A percentile compares a stretch with the other conserved stretches of the same genome.
Conservation (phyloP, 2,329 filamentous ascomycete genomes). For the Epichloe gansuensis region DNA sequence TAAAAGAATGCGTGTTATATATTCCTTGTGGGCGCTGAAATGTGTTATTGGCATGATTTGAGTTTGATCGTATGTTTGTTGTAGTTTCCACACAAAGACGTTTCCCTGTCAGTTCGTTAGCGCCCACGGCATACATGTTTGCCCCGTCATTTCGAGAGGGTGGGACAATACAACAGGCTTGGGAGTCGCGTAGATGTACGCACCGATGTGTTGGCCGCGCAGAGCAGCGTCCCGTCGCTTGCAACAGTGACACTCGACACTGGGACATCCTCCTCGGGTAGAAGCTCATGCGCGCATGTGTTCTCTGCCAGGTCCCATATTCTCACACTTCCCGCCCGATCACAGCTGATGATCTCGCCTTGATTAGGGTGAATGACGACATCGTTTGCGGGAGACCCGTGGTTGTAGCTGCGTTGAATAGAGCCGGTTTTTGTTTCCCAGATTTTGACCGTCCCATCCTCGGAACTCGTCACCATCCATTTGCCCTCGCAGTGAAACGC, state of each 20-base stretch:
- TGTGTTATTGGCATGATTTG: slow-evolving; percentile 77
- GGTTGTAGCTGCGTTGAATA: slow-evolving; percentile 86
- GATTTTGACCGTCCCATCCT: slow-evolving; percentile 94
- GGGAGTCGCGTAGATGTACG: slow-evolving; percentile 11
- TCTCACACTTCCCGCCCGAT: slow-evolving; percentile 80
- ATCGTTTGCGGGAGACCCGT: slow-evolving; percentile 84
- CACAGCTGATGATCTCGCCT: slow-evolving; percentile 93
- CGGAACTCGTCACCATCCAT: slow-evolving; percentile 98
- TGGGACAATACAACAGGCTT: too few relatives aligned
- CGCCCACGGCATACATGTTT: not conserved
- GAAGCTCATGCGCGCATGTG: slow-evolving; percentile 89
- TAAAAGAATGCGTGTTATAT: slow-evolving; percentile 82
- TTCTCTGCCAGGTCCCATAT: slow-evolving; percentile 98
- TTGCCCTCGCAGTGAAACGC: slow-evolving; percentile 98
- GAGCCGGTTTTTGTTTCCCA: slow-evolving; percentile 83
- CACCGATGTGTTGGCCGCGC: slow-evolving; percentile 85
- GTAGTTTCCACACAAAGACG: slow-evolving; percentile 93
- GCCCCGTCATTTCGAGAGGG: not conserved
- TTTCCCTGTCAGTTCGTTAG: slow-evolving; percentile 53
- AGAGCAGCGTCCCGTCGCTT: slow-evolving; percentile 83
- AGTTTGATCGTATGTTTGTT: slow-evolving; percentile 71
- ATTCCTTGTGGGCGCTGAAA: slow-evolving; percentile 83
- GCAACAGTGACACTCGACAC: slow-evolving; percentile 93
- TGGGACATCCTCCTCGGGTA: slow-evolving; percentile 88
- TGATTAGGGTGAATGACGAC: slow-evolving; percentile 99